phyloP scores from a whole-genome alignment of 345 rosid species.

The Erodium maritimum region DNA sequence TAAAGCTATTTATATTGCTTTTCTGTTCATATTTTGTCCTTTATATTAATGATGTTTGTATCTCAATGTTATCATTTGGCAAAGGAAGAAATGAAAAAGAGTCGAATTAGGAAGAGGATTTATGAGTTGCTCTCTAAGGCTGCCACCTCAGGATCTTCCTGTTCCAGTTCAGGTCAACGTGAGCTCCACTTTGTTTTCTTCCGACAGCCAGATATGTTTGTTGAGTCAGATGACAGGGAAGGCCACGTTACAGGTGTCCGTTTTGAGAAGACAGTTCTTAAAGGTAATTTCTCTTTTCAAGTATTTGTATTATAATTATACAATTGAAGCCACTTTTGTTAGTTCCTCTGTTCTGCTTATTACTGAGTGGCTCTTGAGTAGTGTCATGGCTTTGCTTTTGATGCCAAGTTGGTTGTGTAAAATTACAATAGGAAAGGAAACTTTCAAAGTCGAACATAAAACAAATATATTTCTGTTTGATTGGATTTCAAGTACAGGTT shows the following conservation, averaged over 20 bases:
- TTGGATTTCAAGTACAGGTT: background rate
- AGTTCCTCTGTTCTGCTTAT: background rate
- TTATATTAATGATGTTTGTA: too few relatives aligned
- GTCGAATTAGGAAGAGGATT: slow-evolving; percentile 56
- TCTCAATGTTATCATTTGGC: background rate
- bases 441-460: too few relatives aligned
- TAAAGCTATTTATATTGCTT: too few relatives aligned
- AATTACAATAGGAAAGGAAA: too few relatives aligned
- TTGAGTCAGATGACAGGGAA: slow-evolving; percentile 40
- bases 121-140: slow-evolving; percentile 68
- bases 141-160: slow-evolving; percentile 25
- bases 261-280: slow-evolving; percentile 72
- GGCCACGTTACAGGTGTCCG: slow-evolving; percentile 62
- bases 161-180: slow-evolving; percentile 37
- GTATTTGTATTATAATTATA: background rate
- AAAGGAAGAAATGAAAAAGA: slow-evolving; percentile 70
- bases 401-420: too few relatives aligned
- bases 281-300: slow-evolving; percentile 26
- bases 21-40: too few relatives aligned
- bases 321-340: background rate
- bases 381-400: too few relatives aligned
- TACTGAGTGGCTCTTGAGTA: background rate
- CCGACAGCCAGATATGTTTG: slow-evolving; percentile 58
- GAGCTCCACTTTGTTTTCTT: slow-evolving; percentile 87
- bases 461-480: background rate